Base-by-base conservation (phyloP, 768 basidiomycete species). In the Tylopilus sp. region DNA sequence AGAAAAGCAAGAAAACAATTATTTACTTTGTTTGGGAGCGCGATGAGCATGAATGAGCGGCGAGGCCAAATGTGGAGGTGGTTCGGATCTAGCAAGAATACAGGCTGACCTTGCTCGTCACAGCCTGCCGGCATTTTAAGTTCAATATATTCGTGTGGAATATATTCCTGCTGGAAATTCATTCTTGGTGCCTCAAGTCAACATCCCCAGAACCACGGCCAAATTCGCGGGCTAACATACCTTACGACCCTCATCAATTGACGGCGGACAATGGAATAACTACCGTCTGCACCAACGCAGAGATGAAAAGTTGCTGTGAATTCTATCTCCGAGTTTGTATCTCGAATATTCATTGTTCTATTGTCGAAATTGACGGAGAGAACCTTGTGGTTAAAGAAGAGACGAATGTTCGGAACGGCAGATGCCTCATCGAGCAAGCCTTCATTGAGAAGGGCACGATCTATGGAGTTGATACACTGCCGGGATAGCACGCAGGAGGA, bases 11-110 rank as follows among this genome's bases (percentile, higher is more conserved):
- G 56, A 62, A 11, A 39, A 59, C 50, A 42, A 25, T 40, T 3
- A 62, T 62, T 73, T 73, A 95, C 95, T 79, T 90, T 86, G 77
- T 99, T 99, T 59, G 95, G 94, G 51, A 99, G 83, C 20, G 93
- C 95, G 64, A 99, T 98, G 63, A 99, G 82, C 95, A 99, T 99
- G 79, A 98, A 98, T 42, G 93, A 91, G 71, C 94, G 91, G 66
- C 95, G 88, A 58, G 95, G 97, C 95, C 95, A 99, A 63, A 99
- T 98, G 74, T 99, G 95, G 60, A 99, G 85, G 71, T 98, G 90
- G 70, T 89, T 88, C 62, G 91, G 89, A 78, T 95, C 92, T 70
- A 99, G 85, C 52, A 84, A 75, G 75, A 88, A 98, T 23, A 74
- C 75, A 56, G 84, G 73, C 54, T 78, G 76, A 67, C 81, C 89